Percentiles rank a stretch among this genome's conserved stretches.
Conservation (phyloP, 768 basidiomycete genomes). For the Lentinus brumalis region DNA sequence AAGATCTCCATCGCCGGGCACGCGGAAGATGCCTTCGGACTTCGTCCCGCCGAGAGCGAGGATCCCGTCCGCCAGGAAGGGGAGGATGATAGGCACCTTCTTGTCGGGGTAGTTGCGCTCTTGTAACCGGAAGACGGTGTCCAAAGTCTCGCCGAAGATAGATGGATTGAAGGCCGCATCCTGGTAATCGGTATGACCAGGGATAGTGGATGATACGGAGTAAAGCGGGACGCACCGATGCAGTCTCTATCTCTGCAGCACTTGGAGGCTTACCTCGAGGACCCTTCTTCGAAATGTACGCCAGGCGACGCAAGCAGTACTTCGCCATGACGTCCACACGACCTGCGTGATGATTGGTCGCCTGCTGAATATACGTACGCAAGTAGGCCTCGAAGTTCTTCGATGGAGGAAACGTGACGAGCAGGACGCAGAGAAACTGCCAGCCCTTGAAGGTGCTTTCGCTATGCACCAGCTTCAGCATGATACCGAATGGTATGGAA, state of each 20-base stretch:
- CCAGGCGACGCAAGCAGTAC: slow-evolving; percentile 81
- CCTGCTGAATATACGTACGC: slow-evolving; percentile 73
- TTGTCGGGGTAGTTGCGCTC: slow-evolving; percentile 82
- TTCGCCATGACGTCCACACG: slow-evolving; percentile 90
- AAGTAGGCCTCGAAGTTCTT: slow-evolving; percentile 91
- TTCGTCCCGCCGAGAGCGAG: slow-evolving; percentile 84
- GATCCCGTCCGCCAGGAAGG: slow-evolving; percentile 91
- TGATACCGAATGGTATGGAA: not conserved
- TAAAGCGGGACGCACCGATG: slow-evolving; percentile 56
- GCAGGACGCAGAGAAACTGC: slow-evolving; percentile 88
- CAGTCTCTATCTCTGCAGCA: slow-evolving; percentile 86
- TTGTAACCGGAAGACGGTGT: slow-evolving; percentile 81
- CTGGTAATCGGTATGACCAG: slow-evolving; percentile 33
- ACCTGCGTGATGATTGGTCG: slow-evolving; percentile 67
- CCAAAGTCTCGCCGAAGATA: slow-evolving; percentile 89
- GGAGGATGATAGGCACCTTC: slow-evolving; percentile 89
- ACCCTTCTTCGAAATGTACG: slow-evolving; percentile 77
- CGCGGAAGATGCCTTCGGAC: slow-evolving; percentile 89
- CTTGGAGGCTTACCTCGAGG: slow-evolving; percentile 84
- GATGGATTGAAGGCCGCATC: slow-evolving; percentile 96
- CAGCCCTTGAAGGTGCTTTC: slow-evolving; percentile 90
- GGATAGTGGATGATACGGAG: not conserved
- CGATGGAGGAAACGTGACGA: slow-evolving; percentile 92
- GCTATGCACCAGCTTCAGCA: slow-evolving; percentile 37
- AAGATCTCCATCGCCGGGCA: slow-evolving; percentile 87